A percentile compares a stretch with the other conserved stretches of the same genome.
phyloP scores from a whole-genome alignment of 2,329 filamentous ascomycete genomes.

The Cladosporium sp. region DNA sequence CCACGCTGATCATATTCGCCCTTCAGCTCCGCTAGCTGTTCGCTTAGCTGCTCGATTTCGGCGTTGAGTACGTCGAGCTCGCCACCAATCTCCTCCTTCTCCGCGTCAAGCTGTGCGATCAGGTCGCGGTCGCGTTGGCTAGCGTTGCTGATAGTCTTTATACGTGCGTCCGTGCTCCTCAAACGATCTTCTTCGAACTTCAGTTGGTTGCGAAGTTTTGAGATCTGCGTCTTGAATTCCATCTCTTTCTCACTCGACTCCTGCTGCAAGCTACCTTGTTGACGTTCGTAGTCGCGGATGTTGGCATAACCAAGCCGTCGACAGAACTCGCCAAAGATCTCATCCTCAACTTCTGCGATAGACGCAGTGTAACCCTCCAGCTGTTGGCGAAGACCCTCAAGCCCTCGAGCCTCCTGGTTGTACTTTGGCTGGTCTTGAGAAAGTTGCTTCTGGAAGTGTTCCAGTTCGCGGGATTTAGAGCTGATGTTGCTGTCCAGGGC shows the following conservation, averaged over 20 bases:
- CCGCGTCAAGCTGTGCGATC: conserved; percentile 67
- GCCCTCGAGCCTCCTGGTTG: conserved; percentile 66
- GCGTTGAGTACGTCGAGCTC: conserved; percentile 71
- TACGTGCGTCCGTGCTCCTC: conserved; percentile 66
- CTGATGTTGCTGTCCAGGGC: conserved; percentile 79
- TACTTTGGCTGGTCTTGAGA: conserved; percentile 76
- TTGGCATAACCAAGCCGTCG: conserved; percentile 80
- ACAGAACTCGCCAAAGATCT: conserved; percentile 85
- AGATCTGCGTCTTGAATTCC: conserved; percentile 78
- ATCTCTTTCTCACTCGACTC: conserved; percentile 84
- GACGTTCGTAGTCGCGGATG: conserved; percentile 89
- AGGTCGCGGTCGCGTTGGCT: conserved; percentile 67
- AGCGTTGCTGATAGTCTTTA: conserved; percentile 67
- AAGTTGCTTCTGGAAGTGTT: conserved; percentile 71
- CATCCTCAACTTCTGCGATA: conserved; percentile 81
- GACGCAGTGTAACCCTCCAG: conserved; percentile 60
- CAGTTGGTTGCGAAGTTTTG: conserved; percentile 60
- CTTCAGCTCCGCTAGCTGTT: conserved; percentile 69
- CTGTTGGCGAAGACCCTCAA: conserved; percentile 62
- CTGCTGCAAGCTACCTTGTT: conserved; percentile 89
- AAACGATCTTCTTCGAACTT: conserved; percentile 70
- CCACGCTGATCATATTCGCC: conserved; percentile 67
- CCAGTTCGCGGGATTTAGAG: conserved; percentile 80
- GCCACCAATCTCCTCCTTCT: conserved; percentile 74
- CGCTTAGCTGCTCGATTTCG: conserved; percentile 73